phyloP scores from a whole-genome alignment of 148 eudicot genomes.

The Rhododendron williamsianum region DNA sequence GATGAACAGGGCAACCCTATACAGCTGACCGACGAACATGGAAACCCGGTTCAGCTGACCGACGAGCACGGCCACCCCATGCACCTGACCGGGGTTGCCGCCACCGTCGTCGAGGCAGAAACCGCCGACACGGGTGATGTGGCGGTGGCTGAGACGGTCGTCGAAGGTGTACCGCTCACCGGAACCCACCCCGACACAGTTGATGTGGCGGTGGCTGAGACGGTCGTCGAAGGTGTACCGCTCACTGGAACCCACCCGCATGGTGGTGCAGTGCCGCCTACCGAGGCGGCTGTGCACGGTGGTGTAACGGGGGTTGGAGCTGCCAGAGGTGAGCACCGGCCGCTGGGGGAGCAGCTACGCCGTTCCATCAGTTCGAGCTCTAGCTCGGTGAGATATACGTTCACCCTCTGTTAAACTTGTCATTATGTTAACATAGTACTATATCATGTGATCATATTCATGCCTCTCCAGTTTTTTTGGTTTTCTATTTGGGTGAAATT shows the following conservation, averaged over 20 bases:
- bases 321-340: constrained; percentile 5
- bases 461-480: too few relatives aligned
- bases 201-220: background rate
- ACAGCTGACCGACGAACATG: constrained; percentile 57
- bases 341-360: constrained; percentile 23
- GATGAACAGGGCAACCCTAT: constrained; percentile 68
- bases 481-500: too few relatives aligned
- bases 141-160: background rate
- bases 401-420: background rate
- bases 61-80: constrained; percentile 75
- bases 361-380: constrained; percentile 40
- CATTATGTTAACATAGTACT: background rate
- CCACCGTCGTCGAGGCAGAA: constrained; percentile 20
- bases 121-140: background rate
- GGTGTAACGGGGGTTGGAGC: background rate
- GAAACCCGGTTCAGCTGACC: constrained; percentile 61
- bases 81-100: constrained; percentile 58
- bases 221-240: background rate
- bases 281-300: background rate
- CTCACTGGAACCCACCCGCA: background rate
- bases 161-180: background rate
- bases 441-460: background rate
- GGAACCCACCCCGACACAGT: background rate
- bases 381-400: constrained; percentile 37
- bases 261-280: background rate